Base-by-base conservation (phyloP, 169 alveolate species). In the Perkinsus olseni region DNA sequence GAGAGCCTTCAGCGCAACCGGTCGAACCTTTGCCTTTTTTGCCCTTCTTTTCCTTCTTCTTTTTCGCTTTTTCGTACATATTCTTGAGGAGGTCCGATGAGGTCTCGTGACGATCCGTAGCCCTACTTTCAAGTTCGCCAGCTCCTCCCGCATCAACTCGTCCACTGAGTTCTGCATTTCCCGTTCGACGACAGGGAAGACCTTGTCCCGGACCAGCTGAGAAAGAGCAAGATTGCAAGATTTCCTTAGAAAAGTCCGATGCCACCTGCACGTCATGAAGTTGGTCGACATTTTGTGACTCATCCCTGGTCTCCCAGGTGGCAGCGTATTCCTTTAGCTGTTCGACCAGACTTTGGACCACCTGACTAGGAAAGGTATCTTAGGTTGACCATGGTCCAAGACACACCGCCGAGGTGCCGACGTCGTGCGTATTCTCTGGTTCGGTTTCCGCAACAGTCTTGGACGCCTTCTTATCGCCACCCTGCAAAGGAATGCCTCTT, bases 261-360 rank as follows among this genome's bases (percentile, higher is more conserved):
- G 96, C 97, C 50, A 96, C 91, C 74, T 96, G 96, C 82, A 91
- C 92, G 91, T 96, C 97, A 90, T 94, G 95, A 50, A 92, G 95
- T 93, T 97, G 92, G 62, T 95, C 62, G 92, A 94, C 95, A 93
- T 97, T 96, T 28, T 94, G 95, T 45, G 95, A 92, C 82, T 96
- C 97, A 92, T 97, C 97, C 91, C 95, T 96, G 62, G 94, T 93
- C 39, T 95, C 97, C 96, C 97, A 96, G 40, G 94, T 96, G 50
- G 95, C 95, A 31, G 95, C 92, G 74, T 95, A 96, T 34, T 95
- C 94, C 50, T 95, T 96, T 93, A 96, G 93, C 91, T 93, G 94
- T 38, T 95, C 96, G 94, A 96, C 95, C 62, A 97, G 94, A 91
- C 95, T 96, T n/a, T 95, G 94, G 0, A 96, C 97, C 34, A 62